Evolutionary conservation across 345 rosid species (phyloP), one percentile per base, ranked within the genome.

Genomic region (Populus pruinosa): DNA sequence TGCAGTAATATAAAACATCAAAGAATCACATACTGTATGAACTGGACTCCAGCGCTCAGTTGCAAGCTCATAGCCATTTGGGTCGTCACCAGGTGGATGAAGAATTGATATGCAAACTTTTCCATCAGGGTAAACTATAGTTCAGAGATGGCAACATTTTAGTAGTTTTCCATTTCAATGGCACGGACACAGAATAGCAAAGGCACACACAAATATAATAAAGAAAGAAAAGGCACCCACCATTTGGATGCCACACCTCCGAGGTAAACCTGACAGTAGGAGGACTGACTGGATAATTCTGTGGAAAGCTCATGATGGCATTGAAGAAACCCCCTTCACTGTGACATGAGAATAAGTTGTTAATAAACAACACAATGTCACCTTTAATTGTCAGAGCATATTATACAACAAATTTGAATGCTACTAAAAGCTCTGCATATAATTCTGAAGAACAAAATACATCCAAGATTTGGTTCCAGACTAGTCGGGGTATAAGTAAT

Each of bases 21-120:
- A 13, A 20, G 27, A 20, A n/a, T 11, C 27, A 82, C 91, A 79
- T 88, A 96, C 98, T 1, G 99, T 96, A 82, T 96, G 98, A 71
- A 96, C 96, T 36, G 98, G 99, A 78, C 82, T 89, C 98, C 98
- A 96, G 10, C 99, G 96, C 71, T 96, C 99, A 76, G 93, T 93
- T 76, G 99, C 98, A 85, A 96, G 94, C 86, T 96, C 99, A 71
- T 96, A 95, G 69, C 99, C 99, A 59, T 88, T 92, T 59, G 98
- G 99, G 82, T 96, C 99, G 69, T 93, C 98, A 67, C 99, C 99
- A 6, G 99, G 99, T 65, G 99, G 99, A 83, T 96, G 98, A 75
- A 96, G 97, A 81, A 96, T 93, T 23, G 99, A 96, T 73, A 96
- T 96, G 87, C 99, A 96, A 79, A 96, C 99, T 63, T 90, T 91